Evolutionary conservation across 345 rosid genomes (phyloP), one percentile per base, ranked within the genome.

Genomic region (Brassica rapa): DNA sequence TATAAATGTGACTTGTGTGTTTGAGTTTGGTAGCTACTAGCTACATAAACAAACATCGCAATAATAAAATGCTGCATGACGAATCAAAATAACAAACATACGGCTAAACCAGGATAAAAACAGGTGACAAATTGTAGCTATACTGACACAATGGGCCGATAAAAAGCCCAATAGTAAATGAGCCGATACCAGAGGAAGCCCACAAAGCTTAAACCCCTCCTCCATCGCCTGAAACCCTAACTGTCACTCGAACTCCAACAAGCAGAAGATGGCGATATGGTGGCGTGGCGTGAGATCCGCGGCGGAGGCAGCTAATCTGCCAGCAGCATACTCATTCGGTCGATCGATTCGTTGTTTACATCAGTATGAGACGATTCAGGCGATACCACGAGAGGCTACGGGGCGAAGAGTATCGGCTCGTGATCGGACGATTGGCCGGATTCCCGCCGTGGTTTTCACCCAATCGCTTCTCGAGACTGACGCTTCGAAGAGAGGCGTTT

Each of bases 371-470:
- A 90, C 92, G 62, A 90, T 92, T 62, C 95, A 92, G 81, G 97
- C 97, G 39, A 81, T 89, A 2, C 95, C 92, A 3, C 82, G 97
- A 0, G 95, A 92, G 62, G 81, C 64, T 41, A 80, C 88, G 0
- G 97, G 97, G 0, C 86, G 84, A 27, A 71, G 90, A 80, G 84
- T 90, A 61, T 77, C 95, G 5, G 76, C 84, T 27, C 80, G 85
- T 6, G 97, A 90, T 51, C 80, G 97, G 68, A 82, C 74, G 27
- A 92, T 88, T 73, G 97, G 97, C 4, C 86, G 91, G 73, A 88
- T 92, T 55, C 97, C 95, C 11, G 91, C 95, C 32, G 93, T 90
- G 25, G 97, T 92, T 64, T 88, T 92, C 73, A 56, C 86, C 0
- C 97, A 86, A 57, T 55, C 77, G 51, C 78, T 90, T 19, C 87